Evolutionary conservation across 1,284 basidiomycete genomes (phyloP).

Genomic region (Leccinum fallax): DNA sequence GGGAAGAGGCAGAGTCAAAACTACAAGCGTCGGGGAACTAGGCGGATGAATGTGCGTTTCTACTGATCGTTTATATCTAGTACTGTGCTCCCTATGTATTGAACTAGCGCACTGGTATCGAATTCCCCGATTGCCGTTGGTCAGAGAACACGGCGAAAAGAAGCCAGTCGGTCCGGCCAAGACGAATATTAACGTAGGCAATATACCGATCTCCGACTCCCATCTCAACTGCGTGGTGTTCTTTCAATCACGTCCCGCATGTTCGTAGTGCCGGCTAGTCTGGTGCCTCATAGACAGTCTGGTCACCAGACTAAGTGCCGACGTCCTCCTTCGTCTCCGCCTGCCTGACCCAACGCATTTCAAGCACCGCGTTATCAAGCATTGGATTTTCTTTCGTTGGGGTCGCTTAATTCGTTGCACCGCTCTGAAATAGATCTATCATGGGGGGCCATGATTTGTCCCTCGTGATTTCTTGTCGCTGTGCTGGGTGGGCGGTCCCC

Average conservation of each 20-base stretch:
- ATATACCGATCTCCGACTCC: too few relatives aligned
- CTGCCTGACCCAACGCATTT: not conserved
- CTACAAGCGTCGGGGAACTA: not conserved
- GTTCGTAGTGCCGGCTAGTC: not conserved
- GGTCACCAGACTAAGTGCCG: not conserved
- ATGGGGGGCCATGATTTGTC: not conserved
- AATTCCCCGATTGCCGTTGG: too few relatives aligned
- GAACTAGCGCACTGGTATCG: not conserved
- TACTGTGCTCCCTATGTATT: too few relatives aligned
- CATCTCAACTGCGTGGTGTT: not conserved
- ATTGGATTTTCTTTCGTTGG: not conserved
- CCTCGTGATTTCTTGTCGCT: not conserved
- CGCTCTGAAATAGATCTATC: not conserved
- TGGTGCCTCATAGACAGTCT: too few relatives aligned
- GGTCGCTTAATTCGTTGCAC: not conserved
- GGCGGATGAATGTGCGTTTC: not conserved
- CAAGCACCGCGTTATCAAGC: not conserved
- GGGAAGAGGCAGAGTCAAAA: conserved; percentile 13
- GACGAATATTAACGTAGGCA: too few relatives aligned
- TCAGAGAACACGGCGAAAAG: too few relatives aligned
- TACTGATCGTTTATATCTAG: not conserved
- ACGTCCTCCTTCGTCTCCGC: not conserved
- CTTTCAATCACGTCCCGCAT: not conserved
- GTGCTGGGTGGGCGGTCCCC: not conserved
- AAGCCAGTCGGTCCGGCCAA: too few relatives aligned